phyloP scores from a whole-genome alignment of 1,284 basidiomycete species.

The Rhizopogon hawkerae region DNA sequence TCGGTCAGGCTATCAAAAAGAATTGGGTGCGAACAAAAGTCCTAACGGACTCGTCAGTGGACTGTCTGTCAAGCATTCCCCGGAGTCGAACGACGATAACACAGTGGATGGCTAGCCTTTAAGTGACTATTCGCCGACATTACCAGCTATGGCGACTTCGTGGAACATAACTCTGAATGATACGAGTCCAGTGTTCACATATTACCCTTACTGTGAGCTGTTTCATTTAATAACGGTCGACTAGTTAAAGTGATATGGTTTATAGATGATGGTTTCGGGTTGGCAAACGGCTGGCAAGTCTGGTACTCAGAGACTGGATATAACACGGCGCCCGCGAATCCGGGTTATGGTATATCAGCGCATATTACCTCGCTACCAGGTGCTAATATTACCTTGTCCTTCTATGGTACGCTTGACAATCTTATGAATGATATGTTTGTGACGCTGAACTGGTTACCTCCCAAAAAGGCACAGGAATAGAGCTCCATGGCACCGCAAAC shows the following conservation, averaged over 20 bases:
- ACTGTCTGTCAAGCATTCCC: neutral
- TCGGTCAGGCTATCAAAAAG: no score
- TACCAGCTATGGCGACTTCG: neutral
- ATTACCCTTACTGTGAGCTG: neutral
- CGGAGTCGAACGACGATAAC: neutral
- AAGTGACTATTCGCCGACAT: neutral
- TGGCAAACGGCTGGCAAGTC: slow-evolving; percentile 21
- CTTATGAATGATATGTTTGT: slow-evolving; percentile 3
- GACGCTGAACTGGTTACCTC: neutral
- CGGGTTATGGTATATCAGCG: slow-evolving; percentile 14
- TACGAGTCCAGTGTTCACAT: slow-evolving; percentile 17
- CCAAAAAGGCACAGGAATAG: slow-evolving; percentile 22
- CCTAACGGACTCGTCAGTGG: no score
- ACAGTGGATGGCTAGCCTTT: neutral
- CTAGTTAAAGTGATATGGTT: no score
- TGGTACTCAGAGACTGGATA: slow-evolving; percentile 22
- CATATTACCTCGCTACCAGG: slow-evolving; percentile 21
- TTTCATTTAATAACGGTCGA: neutral
- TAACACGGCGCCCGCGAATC: slow-evolving; percentile 5
- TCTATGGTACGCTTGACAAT: slow-evolving; percentile 18
- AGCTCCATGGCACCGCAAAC: slow-evolving; percentile 23
- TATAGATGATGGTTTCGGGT: slow-evolving; percentile 18
- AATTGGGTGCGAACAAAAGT: no score
- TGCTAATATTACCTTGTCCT: slow-evolving; percentile 19
- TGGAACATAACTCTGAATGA: slow-evolving; percentile 22